Evolutionary conservation across 176 grass and related monocot genomes (phyloP), one percentile per base, ranked within the genome.

Genomic region (Ampelocalamus luodianensis): DNA sequence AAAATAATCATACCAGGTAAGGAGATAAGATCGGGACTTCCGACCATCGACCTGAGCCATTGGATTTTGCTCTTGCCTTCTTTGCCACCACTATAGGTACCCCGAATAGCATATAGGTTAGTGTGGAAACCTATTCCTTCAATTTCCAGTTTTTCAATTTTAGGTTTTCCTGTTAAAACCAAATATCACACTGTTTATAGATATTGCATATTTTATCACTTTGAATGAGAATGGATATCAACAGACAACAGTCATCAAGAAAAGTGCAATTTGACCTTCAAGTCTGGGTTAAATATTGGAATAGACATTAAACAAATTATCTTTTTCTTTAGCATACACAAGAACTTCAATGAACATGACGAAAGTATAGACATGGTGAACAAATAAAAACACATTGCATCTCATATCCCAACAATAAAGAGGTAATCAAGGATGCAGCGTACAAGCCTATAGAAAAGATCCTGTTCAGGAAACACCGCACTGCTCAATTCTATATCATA

Each of bases 71-170:
- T 95, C 82, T 98, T 96, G 78, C 91, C 96, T 92, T 98, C 96
- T 90, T 90, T 98, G 65, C 96, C 96, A 67, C 96, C 96, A 16
- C 70, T 92, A 83, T 98, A 98, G 42, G 48, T 90, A 77, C 93
- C 86, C 78, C 69, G 67, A 77, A 98, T 88, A 78, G 93, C 82
- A 83, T 98, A 95, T 58, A 95, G 77, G 74, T 98, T 95, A 67
- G 96, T 96, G 76, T 99, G 93, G 84, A 91, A 99, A 76, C 96
- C 96, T 89, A 91, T 99, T 87, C 96, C 96, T 96, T 99, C 96
- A 91, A 99, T 99, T 80, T 99, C 93, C 78, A 99, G 71, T 72
- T 95, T 96, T 72, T 87, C 88, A 86, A 99, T 94, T 92, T 96
- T 96, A 36, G 96, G 96, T 76, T 86, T 81, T 56, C 91, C 96